Percentiles rank a stretch among this genome's conserved stretches.
These are phyloP conservation scores for Mangifera indica DNA, from an alignment of 345 rosid genomes.

Conservation along the genomic window DNA sequence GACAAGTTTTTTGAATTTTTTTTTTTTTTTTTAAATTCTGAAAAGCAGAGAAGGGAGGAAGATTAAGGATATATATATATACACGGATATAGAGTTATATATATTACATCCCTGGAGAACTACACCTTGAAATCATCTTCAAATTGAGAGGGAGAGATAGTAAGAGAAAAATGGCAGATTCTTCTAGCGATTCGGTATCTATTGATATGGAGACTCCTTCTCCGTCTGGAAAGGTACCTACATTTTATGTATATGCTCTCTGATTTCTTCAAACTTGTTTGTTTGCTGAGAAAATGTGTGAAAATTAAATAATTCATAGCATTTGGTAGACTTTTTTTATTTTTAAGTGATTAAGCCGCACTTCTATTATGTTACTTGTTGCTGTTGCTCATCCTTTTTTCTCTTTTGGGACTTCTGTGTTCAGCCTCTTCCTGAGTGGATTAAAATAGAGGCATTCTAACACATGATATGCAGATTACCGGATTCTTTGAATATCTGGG, in stretches of 20 bases:
- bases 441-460: not conserved
- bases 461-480: not conserved
- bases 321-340: not conserved
- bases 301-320: conserved; percentile 12
- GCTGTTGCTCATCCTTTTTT: not conserved
- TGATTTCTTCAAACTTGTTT: conserved; percentile 19
- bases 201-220: conserved; percentile 75
- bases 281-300: conserved; percentile 31
- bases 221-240: conserved; percentile 68
- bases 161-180: conserved; percentile 63
- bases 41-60: conserved; percentile 19
- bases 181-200: conserved; percentile 90
- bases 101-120: conserved; percentile 22
- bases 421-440: not conserved
- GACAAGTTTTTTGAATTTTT: not conserved
- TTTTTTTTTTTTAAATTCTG: not conserved
- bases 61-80: conserved; percentile 7
- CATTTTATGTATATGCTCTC: conserved; percentile 9
- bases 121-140: conserved; percentile 22
- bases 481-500: not conserved
- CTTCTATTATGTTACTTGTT: not conserved
- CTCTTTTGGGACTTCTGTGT: not conserved
- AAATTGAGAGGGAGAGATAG: conserved; percentile 26
- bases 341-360: not conserved
- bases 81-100: not conserved